These are phyloP conservation scores for Cladosporium halotolerans DNA, from an alignment of 2,329 filamentous ascomycete genomes.

Conservation along the genomic window DNA sequence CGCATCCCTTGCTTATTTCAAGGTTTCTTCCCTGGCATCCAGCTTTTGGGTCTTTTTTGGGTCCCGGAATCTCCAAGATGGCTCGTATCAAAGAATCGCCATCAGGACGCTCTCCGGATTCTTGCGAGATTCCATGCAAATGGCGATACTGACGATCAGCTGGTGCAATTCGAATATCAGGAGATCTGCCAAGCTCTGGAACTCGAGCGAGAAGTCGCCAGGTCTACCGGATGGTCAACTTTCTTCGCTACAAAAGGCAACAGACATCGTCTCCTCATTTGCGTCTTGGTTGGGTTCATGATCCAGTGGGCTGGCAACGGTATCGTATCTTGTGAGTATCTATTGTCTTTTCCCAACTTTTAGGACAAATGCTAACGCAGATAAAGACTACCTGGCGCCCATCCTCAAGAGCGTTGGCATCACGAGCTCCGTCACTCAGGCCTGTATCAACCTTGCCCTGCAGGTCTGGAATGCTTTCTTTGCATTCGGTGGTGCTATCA, in stretches of 20 bases:
- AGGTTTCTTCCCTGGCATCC: slow-evolving; percentile 18
- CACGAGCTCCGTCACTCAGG: slow-evolving; percentile 29
- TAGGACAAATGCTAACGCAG: background rate
- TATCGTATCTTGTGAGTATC: slow-evolving; percentile 32
- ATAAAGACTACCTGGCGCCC: slow-evolving; percentile 17
- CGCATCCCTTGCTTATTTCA: slow-evolving; percentile 23
- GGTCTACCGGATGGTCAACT: slow-evolving; percentile 21
- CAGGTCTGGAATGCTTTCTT: slow-evolving; percentile 36
- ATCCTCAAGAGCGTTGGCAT: slow-evolving; percentile 36
- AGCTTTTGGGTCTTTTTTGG: slow-evolving; percentile 17
- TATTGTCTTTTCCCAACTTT: background rate
- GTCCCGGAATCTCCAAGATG: slow-evolving; percentile 24
- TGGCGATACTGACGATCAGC: slow-evolving; percentile 41
- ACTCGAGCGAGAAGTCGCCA: slow-evolving; percentile 48
- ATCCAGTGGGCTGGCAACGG: slow-evolving; percentile 37
- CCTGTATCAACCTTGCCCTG: slow-evolving; percentile 34
- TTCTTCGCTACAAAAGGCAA: slow-evolving; percentile 26
- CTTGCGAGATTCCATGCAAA: slow-evolving; percentile 40
- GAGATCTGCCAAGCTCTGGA: slow-evolving; percentile 55
- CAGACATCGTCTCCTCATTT: slow-evolving; percentile 34
- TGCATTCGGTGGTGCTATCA: slow-evolving; percentile 33
- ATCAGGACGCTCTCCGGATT: slow-evolving; percentile 25
- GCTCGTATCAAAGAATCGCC: slow-evolving; percentile 18
- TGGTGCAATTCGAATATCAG: slow-evolving; percentile 54
- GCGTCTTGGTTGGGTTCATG: slow-evolving; percentile 32